Base-by-base conservation (phyloP, 768 basidiomycete species). In the Leccinum sublutescens region DNA sequence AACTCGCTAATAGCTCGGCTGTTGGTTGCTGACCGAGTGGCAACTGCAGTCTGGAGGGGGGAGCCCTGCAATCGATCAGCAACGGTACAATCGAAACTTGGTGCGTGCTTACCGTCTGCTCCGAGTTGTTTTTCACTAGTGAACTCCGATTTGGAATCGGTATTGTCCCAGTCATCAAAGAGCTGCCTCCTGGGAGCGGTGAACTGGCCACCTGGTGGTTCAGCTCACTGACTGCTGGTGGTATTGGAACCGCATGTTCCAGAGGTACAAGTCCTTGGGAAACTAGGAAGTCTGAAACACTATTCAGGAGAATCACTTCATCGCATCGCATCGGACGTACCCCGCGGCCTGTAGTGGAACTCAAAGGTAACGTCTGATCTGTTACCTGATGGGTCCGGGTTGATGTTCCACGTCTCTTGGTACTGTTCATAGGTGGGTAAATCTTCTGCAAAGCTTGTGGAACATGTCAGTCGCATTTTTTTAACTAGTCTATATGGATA, bases 281-380 rank as follows among this genome's bases (percentile, higher is more conserved):
- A 58, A 78, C 74, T 51, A 85, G 67, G 58, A 82, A 85, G 34
- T 80, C 84, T 83, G 57, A 25, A 51, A 55, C 15, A 7, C n/a
- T 5, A n/a, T 2, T 55, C 15, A 57, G 52, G 25, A 25, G 15
- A 11, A 17, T 8, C 53, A 4, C 23, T 45, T 43, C 27, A 57
- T 36, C 1, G 14, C 6, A 10, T 23, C 0, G 15, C 47, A 25
- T 54, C 14, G 27, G 51, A 67, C 75, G 47, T 60, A 85, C 87
- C 83, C 56, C 71, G 74, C 34, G 83, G 76, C 25, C 85, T 76
- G 68, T 90, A 90, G 43, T 84, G 78, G 68, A 89, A 91, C 3
- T 82, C 75, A 66, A 90, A 90, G 15, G 85, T 82, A 25, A 89
- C 84, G 55, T 80, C 82, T n/a, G 85, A 81, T 4, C 68, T 65